Conservation (phyloP, 2,329 filamentous ascomycete genomes). For the Alternaria gansuensis region DNA sequence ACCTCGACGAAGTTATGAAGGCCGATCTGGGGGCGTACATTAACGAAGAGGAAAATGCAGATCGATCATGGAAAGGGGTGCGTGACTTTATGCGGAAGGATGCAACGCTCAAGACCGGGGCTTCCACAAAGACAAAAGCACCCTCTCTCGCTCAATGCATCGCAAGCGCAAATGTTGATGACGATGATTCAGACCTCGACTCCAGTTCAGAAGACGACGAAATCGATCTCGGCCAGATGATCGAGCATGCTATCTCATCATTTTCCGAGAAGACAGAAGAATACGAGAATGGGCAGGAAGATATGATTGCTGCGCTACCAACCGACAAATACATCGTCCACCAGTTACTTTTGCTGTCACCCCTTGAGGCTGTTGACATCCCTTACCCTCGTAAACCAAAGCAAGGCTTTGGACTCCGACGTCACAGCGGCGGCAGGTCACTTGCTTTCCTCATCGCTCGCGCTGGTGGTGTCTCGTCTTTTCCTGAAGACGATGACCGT, state of each 20-base stretch:
- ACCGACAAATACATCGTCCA: background rate
- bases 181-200: slow-evolving; percentile 9
- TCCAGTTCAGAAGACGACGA: slow-evolving; percentile 4
- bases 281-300: background rate
- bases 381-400: background rate
- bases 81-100: background rate
- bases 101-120: background rate
- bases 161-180: slow-evolving; percentile 7
- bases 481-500: background rate
- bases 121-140: background rate
- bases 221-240: background rate
- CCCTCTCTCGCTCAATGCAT: slow-evolving; percentile 17
- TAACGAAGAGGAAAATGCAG: slow-evolving; percentile 5
- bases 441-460: slow-evolving; percentile 5
- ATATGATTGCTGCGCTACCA: too few species aligned
- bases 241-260: background rate
- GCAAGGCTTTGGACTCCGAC: background rate
- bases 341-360: background rate
- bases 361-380: background rate
- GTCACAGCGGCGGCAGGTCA: slow-evolving; percentile 1
- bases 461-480: background rate
- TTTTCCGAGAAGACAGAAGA: background rate
- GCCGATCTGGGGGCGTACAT: background rate
- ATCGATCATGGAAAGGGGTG: background rate
- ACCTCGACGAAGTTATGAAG: background rate